Base-by-base conservation (phyloP, 2,329 filamentous ascomycete genomes). In the Byssochlamys sp. region DNA sequence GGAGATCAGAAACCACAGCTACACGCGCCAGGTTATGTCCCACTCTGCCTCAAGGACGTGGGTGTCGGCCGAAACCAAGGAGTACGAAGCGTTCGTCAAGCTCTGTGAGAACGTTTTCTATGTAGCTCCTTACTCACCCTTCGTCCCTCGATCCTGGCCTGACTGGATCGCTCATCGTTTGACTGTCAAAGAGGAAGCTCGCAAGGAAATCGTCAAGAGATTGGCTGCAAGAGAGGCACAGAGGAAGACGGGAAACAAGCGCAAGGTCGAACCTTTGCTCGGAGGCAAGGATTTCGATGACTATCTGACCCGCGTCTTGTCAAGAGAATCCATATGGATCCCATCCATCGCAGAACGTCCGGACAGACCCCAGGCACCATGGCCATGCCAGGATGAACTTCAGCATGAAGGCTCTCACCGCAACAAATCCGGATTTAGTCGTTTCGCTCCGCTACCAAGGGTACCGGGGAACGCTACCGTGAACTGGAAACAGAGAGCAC, bases 371-470 rank as follows among this genome's bases (percentile, higher is more conserved):
- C 54, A 57, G 26, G 67, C 70, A 11, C 61, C 63, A 3, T 72
- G 70, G 70, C 70, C 70, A 6, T 61, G 60, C 14, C 58, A 57
- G 35, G 67, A 67, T 31, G 70, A 72, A 56, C 64, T 68, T 57
- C 67, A 66, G 56, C 65, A 69, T 39, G 70, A 72, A 57, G 68
- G 68, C 7, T 64, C 69, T 24, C 63, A 69, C 55, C 58, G 69
- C 26, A 62, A 59, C 49, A 66, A 63, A 25, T 70, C 68, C 28
- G 62, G 66, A 12, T 69, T 66, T 55, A 62, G 62, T 26, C 63
- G 69, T 11, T 71, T 70, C 54, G 65, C 57, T 14, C 68, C 67
- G 19, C 56, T 71, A 14, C 70, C 70, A n/a, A 62, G 70, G 33
- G 63, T 65, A 1, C 65, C 64, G 4, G 64, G 66, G n/a, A 71